Conservation (phyloP, 139 green algal species). For the Coelastrella sp. region DNA sequence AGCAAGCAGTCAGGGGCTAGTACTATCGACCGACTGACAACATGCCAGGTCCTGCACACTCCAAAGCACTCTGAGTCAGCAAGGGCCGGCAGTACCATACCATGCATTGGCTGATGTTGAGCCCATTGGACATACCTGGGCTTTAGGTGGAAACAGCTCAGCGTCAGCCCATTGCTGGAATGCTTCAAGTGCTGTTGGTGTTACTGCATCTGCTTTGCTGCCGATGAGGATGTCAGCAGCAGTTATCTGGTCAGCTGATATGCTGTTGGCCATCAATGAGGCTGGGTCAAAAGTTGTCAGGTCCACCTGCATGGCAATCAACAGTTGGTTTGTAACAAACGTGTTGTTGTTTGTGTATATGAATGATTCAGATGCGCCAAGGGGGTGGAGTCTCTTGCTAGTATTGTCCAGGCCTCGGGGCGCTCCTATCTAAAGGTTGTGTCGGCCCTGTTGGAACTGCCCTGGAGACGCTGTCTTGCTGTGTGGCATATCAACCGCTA, state of each 20-base stretch:
- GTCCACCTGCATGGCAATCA: slow-evolving; percentile 17
- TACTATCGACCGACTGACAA: no score
- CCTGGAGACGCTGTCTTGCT: no score
- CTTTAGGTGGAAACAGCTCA: slow-evolving; percentile 66
- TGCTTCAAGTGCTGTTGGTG: not conserved
- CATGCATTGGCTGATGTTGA: not conserved
- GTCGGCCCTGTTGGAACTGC: no score
- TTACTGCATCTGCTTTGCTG: slow-evolving; percentile 65
- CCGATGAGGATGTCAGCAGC: slow-evolving; percentile 71
- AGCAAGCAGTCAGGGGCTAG: no score
- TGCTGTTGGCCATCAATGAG: not conserved
- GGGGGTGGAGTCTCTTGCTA: no score
- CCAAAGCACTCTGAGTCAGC: no score
- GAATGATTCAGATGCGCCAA: no score
- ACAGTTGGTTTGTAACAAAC: not conserved
- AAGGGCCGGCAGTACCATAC: not conserved
- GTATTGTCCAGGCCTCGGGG: no score
- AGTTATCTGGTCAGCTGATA: slow-evolving; percentile 59
- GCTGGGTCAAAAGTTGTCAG: slow-evolving; percentile 41
- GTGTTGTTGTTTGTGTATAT: no score
- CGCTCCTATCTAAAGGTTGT: no score
- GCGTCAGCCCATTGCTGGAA: not conserved
- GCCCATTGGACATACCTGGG: slow-evolving; percentile 21
- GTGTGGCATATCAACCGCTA: no score
- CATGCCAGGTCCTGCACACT: no score